Base-by-base conservation (phyloP, 306 rosid genomes). In the Fragaria vesca region DNA sequence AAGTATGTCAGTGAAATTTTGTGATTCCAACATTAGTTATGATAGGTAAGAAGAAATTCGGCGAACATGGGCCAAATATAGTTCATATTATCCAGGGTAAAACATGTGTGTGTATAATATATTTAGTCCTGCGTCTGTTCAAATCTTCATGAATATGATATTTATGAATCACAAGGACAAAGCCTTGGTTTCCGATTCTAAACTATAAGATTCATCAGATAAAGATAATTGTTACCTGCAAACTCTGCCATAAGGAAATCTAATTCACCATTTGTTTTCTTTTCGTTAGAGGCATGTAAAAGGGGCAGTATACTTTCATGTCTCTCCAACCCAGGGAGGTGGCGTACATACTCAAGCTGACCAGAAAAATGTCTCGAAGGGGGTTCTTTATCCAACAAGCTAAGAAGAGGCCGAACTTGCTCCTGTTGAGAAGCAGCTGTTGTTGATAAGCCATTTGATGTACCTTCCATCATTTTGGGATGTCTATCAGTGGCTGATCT, bases 161-260 rank as follows among this genome's bases (percentile, higher is more conserved):
- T 65, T 34, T 34, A 16, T 8, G 24, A 66, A 34, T 66, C 21
- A 65, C 21, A 16, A 46, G 75, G 66, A 38, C 42, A 24, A 69
- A 71, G 43, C 24, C 54, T 38, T 54, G 51, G 10, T 74, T 63
- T 4, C 6, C 58, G 42, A 72, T 61, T 43, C 52, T 48, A 68
- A 24, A 24, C 32, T 18, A 47, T 21, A 66, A 34, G 68, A 43
- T 20, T 63, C 34, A 34, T 28, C 40, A 62, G 72, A 71, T 48
- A 54, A 61, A 81, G 61, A 55, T 69, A 85, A 78, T 58, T 30
- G 16, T 79, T 91, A 93, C 99, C 99, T 76, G 98, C 94, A 76
- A 96, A 93, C 80, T 96, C 99, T 45, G 99, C 99, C 97, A 96
- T 96, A 81, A 96, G 83, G 81, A 91, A 91, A 83, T 96, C 99